Conservation (phyloP, 1,284 basidiomycete species). For the Cryptococcus jaspeensis region DNA sequence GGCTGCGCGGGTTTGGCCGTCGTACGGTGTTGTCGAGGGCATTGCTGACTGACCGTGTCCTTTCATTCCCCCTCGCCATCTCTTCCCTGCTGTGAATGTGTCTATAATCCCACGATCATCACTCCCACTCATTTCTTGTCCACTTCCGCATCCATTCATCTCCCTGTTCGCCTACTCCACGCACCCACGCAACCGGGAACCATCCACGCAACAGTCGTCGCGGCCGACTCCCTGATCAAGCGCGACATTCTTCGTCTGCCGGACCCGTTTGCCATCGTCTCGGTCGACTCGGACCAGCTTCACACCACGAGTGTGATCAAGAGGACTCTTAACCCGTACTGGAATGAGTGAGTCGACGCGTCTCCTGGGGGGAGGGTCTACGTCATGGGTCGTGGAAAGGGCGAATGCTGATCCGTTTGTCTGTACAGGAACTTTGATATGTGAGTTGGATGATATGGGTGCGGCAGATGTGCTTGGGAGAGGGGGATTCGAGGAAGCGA, state of each 20-base stretch:
- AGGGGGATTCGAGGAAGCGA: neutral
- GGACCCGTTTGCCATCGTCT: slow-evolving; percentile 91
- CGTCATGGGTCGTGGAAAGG: neutral
- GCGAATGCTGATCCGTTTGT: neutral
- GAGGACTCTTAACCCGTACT: slow-evolving; percentile 86
- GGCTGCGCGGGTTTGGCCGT: neutral
- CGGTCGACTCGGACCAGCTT: slow-evolving; percentile 90
- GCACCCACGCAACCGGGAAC: neutral
- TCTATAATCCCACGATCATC: neutral
- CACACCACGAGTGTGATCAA: slow-evolving; percentile 88
- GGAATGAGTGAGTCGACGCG: slow-evolving; percentile 64
- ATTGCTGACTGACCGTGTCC: neutral
- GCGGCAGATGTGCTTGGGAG: neutral
- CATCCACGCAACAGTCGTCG: slow-evolving; percentile 64
- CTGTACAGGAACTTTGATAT: slow-evolving; percentile 70
- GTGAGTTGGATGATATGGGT: slow-evolving; percentile 49
- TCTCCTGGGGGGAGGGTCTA: neutral
- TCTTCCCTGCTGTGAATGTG: neutral
- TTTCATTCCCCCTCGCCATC: slow-evolving; percentile 1
- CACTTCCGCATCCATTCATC: neutral
- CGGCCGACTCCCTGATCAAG: slow-evolving; percentile 83
- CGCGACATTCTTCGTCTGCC: slow-evolving; percentile 88
- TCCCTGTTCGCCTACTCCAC: neutral
- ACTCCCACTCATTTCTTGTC: neutral
- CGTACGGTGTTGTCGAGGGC: neutral